Conservation (phyloP, 805 yeast genomes). For the Saccharomycopsis guyanensis region DNA sequence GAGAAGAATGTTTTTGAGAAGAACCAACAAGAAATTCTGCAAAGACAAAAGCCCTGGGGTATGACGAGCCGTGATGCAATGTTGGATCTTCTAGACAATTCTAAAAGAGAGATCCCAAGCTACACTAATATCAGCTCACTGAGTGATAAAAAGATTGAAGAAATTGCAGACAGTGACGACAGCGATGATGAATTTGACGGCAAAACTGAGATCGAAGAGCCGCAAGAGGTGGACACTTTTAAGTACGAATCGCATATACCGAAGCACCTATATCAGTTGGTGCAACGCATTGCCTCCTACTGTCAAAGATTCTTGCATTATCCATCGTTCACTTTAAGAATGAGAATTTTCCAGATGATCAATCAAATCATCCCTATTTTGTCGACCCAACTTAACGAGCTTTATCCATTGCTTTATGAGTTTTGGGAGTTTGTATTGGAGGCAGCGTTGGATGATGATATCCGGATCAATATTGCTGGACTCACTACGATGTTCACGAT, state of each 20-base stretch:
- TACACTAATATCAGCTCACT: too few relatives aligned
- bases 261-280: conserved; percentile 44
- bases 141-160: conserved; percentile 22
- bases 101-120: conserved; percentile 25
- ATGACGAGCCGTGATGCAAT: conserved; percentile 38
- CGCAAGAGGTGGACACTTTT: conserved; percentile 27
- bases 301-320: conserved; percentile 67
- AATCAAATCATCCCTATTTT: conserved; percentile 41
- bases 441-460: conserved; percentile 22
- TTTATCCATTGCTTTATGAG: conserved; percentile 44
- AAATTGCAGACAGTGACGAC: conserved; percentile 27
- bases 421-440: conserved; percentile 41
- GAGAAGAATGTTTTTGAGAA: conserved; percentile 21
- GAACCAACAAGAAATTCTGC: conserved; percentile 24
- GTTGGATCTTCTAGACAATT: conserved; percentile 34
- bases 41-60: conserved; percentile 52
- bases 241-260: conserved; percentile 70
- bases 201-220: conserved; percentile 22
- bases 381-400: conserved; percentile 38
- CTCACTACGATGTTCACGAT: conserved; percentile 26
- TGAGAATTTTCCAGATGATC: conserved; percentile 48
- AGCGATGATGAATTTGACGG: conserved; percentile 27
- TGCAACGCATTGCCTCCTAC: conserved; percentile 57
- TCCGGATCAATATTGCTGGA: conserved; percentile 27
- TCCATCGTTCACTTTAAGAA: conserved; percentile 47